Conservation (phyloP, 179 eudicot species). For the Silene noctiflora region DNA sequence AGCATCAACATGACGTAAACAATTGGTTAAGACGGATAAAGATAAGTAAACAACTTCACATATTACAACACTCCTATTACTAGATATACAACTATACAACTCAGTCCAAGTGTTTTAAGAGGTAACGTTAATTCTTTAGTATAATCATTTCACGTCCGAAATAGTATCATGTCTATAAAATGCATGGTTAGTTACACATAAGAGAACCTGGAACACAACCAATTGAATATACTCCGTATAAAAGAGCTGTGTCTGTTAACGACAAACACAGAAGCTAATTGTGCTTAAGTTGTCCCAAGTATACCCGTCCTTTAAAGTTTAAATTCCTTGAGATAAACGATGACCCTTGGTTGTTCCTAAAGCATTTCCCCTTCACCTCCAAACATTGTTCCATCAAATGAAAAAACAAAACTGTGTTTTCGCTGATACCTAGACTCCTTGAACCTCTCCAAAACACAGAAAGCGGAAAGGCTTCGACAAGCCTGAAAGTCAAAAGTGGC, state of each 20-base stretch:
- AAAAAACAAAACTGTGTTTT: not conserved
- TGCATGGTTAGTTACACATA: no score
- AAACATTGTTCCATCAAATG: not conserved
- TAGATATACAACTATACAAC: no score
- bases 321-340: no score
- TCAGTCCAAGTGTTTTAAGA: no score
- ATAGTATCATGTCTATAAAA: no score
- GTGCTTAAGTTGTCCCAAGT: not conserved
- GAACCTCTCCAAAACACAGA: not conserved
- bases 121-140: no score
- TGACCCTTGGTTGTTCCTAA: not conserved
- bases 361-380: not conserved
- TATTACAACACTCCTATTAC: no score
- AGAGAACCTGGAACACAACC: not conserved
- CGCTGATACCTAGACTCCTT: not conserved
- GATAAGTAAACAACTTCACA: not conserved
- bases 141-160: no score
- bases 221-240: not conserved
- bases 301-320: no score
- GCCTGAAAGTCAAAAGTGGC: not conserved
- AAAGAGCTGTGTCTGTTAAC: no score
- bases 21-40: conserved; percentile 2
- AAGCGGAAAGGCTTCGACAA: not conserved
- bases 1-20: conserved; percentile 20
- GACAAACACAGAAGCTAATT: not conserved